A percentile compares a stretch with the other conserved stretches of the same genome.
Conservation (phyloP, 306 rosid genomes). For the Vigna radiata region DNA sequence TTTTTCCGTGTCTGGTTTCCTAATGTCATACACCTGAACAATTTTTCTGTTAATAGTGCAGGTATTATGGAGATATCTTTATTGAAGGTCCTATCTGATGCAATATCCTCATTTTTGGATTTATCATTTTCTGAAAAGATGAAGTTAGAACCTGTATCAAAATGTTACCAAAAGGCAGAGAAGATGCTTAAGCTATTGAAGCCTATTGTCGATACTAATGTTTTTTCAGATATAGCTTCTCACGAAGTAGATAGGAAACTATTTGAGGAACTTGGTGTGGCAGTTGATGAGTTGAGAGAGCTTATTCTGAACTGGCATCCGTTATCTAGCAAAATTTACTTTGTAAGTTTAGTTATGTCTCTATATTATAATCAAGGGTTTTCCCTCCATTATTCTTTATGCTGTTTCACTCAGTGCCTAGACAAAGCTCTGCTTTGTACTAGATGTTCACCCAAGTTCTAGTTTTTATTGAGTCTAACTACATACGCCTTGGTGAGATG, state of each 20-base stretch:
- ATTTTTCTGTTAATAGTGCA: slow-evolving; percentile 49
- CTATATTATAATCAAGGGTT: background rate
- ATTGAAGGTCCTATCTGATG: slow-evolving; percentile 64
- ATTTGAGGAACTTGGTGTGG: slow-evolving; percentile 63
- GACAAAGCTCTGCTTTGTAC: background rate
- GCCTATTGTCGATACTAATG: slow-evolving; percentile 63
- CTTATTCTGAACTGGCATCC: slow-evolving; percentile 69
- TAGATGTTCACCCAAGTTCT: slow-evolving; percentile 24
- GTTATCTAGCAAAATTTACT: slow-evolving; percentile 76
- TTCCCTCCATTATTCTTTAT: background rate
- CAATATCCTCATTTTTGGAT: slow-evolving; percentile 65
- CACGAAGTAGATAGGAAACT: slow-evolving; percentile 56
- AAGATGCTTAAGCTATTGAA: slow-evolving; percentile 69
- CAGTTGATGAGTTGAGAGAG: slow-evolving; percentile 67
- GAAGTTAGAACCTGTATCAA: slow-evolving; percentile 60
- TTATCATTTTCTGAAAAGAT: slow-evolving; percentile 60
- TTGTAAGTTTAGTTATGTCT: slow-evolving; percentile 60
- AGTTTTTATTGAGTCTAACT: slow-evolving; percentile 11
- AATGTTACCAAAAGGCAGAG: slow-evolving; percentile 64
- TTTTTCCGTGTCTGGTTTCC: background rate
- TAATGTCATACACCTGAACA: background rate
- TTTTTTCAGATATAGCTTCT: slow-evolving; percentile 64
- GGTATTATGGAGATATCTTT: slow-evolving; percentile 78
- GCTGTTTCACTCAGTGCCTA: background rate
- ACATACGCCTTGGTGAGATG: background rate